phyloP scores from a whole-genome alignment of 2,329 filamentous ascomycete genomes.

The Scedosporium dehoogii region DNA sequence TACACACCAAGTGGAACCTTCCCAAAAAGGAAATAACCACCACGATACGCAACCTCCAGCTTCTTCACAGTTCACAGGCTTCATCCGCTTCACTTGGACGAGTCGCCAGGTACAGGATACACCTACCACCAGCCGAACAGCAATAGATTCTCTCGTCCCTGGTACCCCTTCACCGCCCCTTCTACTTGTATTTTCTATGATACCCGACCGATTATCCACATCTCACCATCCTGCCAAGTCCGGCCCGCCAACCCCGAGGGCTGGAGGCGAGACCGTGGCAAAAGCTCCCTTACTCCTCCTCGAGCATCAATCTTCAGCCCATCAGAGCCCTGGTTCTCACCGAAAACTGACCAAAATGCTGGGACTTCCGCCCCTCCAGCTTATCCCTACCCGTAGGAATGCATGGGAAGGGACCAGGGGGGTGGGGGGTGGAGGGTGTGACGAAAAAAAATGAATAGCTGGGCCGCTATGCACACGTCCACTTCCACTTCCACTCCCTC shows the following conservation, averaged over 20 bases:
- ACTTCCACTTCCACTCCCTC: not conserved
- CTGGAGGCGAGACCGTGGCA: not conserved
- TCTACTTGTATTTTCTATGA: too few species aligned
- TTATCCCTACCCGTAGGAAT: not conserved
- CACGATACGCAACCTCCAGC: not conserved
- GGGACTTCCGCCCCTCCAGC: not conserved
- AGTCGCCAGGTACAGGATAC: not conserved
- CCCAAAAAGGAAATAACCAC: not conserved
- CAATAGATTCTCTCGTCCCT: not conserved
- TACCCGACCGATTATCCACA: not conserved
- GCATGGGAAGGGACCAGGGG: not conserved
- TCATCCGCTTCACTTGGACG: not conserved
- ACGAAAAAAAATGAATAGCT: not conserved
- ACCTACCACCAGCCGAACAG: not conserved
- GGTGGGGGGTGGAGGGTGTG: not conserved
- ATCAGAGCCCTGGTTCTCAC: slow-evolving; percentile 5
- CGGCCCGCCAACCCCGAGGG: slow-evolving; percentile 4
- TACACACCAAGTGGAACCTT: not conserved
- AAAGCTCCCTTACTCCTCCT: not conserved
- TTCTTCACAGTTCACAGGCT: not conserved
- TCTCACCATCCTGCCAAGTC: slow-evolving; percentile 4
- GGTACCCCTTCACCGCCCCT: not conserved
- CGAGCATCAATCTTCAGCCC: not conserved
- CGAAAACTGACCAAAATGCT: slow-evolving; percentile 2
- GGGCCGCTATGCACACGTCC: not conserved